phyloP scores from a whole-genome alignment of 2,329 filamentous ascomycete genomes.

The Neophaeococcomyces aloes region DNA sequence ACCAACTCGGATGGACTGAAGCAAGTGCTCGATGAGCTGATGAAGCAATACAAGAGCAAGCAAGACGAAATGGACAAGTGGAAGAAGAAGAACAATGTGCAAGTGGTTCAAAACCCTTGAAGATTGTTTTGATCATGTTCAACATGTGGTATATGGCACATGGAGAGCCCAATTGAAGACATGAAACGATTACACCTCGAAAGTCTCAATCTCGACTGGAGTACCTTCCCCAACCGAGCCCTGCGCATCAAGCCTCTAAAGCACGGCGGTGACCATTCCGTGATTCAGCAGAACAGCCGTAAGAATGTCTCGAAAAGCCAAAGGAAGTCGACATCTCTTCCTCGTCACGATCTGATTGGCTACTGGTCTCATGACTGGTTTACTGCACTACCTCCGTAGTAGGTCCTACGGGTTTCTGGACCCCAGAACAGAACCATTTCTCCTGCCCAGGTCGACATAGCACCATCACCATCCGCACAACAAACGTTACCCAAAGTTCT shows the following conservation, averaged over 20 bases:
- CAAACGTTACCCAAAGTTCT: background rate
- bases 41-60: constrained; percentile 93
- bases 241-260: background rate
- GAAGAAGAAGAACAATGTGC: constrained; percentile 55
- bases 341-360: background rate
- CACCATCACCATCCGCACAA: background rate
- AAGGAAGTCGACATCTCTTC: background rate
- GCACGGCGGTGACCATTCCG: background rate
- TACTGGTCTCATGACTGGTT: background rate
- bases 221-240: background rate
- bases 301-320: background rate
- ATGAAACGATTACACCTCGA: no score
- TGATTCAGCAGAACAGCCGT: background rate
- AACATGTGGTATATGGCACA: background rate
- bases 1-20: constrained; percentile 90
- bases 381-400: background rate
- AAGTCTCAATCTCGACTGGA: no score
- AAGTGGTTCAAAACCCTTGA: constrained; percentile 35
- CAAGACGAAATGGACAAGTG: constrained; percentile 94
- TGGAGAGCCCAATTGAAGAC: background rate
- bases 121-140: background rate
- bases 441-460: background rate
- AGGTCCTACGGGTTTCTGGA: background rate
- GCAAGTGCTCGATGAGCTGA: constrained; percentile 84
- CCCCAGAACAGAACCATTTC: no score